phyloP scores from a whole-genome alignment of 192 early-diverging fungal species.

The Haplosporangium gracile region DNA sequence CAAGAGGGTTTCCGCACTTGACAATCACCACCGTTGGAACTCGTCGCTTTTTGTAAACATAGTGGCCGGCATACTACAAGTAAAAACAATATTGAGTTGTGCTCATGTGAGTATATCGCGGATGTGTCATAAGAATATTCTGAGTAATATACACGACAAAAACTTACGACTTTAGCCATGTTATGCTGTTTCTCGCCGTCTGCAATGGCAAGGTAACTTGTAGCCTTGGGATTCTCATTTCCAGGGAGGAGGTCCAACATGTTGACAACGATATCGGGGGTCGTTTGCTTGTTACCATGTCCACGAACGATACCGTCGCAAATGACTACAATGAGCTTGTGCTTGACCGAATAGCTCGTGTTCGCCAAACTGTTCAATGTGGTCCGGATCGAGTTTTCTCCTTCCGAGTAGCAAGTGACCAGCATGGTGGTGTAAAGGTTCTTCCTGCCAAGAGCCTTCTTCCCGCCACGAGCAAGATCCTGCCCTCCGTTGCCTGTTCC shows the following conservation, averaged over 20 bases:
- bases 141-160: no score
- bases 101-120: no score
- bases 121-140: no score
- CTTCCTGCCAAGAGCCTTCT: constrained; percentile 28
- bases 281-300: constrained; percentile 77
- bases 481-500: constrained; percentile 16
- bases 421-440: constrained; percentile 81
- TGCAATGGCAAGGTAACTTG: constrained; percentile 82
- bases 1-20: constrained; percentile 79
- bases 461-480: constrained; percentile 38
- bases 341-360: constrained; percentile 85
- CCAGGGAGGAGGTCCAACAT: constrained; percentile 80
- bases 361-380: constrained; percentile 90
- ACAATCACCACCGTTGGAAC: constrained; percentile 78
- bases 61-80: constrained; percentile 79
- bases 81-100: no score
- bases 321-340: constrained; percentile 89
- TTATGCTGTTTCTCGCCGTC: constrained; percentile 88
- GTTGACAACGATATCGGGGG: constrained; percentile 84
- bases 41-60: constrained; percentile 67
- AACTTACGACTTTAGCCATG: constrained; percentile 80
- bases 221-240: constrained; percentile 80
- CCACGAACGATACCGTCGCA: constrained; percentile 95
- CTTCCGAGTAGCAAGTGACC: constrained; percentile 96
- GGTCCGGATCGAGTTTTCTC: constrained; percentile 79